These are phyloP conservation scores for Brettanomyces naardenensis DNA, from an alignment of 805 yeast species.

Conservation along the genomic window DNA sequence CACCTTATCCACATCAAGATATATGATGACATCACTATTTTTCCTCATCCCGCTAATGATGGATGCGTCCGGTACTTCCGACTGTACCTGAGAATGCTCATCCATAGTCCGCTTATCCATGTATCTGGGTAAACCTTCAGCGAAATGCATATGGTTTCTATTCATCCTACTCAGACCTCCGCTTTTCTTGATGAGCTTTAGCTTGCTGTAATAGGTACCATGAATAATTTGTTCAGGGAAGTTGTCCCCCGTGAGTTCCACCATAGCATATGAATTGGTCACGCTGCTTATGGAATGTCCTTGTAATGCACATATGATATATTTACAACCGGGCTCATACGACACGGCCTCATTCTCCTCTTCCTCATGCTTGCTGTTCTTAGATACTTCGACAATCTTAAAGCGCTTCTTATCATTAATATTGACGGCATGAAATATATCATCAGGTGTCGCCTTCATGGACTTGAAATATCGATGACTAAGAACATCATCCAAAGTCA, in stretches of 20 bases:
- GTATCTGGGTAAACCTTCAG: constrained; percentile 42
- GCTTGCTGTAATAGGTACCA: constrained; percentile 57
- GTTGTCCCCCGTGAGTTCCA: constrained; percentile 20
- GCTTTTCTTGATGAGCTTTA: constrained; percentile 37
- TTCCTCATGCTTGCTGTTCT: neutral
- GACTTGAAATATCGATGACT: constrained; percentile 51
- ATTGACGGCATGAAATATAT: constrained; percentile 52
- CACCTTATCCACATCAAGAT: constrained; percentile 47
- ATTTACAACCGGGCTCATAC: constrained; percentile 17
- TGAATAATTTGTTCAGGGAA: constrained; percentile 59
- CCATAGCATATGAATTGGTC: constrained; percentile 28
- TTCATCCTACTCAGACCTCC: constrained; percentile 63
- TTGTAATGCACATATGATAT: constrained; percentile 77
- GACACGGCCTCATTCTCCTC: constrained; percentile 2
- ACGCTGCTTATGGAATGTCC: constrained; percentile 69
- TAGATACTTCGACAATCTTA: constrained; percentile 27
- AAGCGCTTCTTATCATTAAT: constrained; percentile 69
- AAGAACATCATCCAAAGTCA: constrained; percentile 45
- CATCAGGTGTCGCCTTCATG: constrained; percentile 45
- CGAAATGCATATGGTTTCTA: constrained; percentile 82
- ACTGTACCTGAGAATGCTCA: neutral
- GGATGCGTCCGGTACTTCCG: constrained; percentile 17
- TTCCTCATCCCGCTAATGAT: constrained; percentile 71
- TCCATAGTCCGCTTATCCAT: constrained; percentile 11
- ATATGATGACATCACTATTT: constrained; percentile 51